Percentiles rank a stretch among this genome's conserved stretches.
These are phyloP conservation scores for Rhinocladiella mackenziei DNA, from an alignment of 2,329 filamentous ascomycete species.

Conservation along the genomic window DNA sequence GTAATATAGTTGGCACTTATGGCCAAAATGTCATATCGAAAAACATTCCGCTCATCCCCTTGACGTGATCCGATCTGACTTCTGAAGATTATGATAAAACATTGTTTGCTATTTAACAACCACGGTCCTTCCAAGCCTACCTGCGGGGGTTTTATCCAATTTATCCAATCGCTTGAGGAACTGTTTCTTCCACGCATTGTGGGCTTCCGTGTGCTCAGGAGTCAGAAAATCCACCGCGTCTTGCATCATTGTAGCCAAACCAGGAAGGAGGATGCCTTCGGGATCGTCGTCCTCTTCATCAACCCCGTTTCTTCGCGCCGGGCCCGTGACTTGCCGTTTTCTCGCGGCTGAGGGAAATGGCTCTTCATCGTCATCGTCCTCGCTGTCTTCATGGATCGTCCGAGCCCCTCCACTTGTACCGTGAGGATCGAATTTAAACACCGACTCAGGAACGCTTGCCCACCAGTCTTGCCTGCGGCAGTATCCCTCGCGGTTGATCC, in stretches of 20 bases:
- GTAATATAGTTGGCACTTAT: too few relatives aligned
- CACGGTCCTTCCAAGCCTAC: not conserved
- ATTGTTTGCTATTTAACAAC: constrained; percentile 8
- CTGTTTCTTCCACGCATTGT: constrained; percentile 41
- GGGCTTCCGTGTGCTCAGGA: constrained; percentile 42
- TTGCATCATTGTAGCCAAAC: constrained; percentile 51
- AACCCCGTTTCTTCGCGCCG: constrained; percentile 21
- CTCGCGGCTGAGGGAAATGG: not conserved
- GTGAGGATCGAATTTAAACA: constrained; percentile 37
- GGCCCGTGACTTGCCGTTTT: not conserved
- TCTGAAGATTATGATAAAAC: too few relatives aligned
- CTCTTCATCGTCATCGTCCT: constrained; percentile 26
- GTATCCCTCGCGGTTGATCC: constrained; percentile 50
- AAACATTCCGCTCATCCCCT: too few relatives aligned
- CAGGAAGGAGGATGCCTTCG: constrained; percentile 41
- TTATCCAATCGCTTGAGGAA: constrained; percentile 39
- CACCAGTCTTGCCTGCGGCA: constrained; percentile 65
- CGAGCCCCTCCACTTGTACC: constrained; percentile 19
- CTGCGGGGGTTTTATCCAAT: constrained; percentile 29
- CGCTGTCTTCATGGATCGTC: constrained; percentile 1
- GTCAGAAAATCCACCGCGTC: constrained; percentile 46
- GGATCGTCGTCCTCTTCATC: constrained; percentile 29
- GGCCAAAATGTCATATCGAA: too few relatives aligned
- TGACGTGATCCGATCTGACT: too few relatives aligned
- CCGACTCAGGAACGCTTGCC: constrained; percentile 46